These are phyloP conservation scores for Helianthus annuus DNA, from an alignment of 129 eudicot genomes.

Conservation along the genomic window DNA sequence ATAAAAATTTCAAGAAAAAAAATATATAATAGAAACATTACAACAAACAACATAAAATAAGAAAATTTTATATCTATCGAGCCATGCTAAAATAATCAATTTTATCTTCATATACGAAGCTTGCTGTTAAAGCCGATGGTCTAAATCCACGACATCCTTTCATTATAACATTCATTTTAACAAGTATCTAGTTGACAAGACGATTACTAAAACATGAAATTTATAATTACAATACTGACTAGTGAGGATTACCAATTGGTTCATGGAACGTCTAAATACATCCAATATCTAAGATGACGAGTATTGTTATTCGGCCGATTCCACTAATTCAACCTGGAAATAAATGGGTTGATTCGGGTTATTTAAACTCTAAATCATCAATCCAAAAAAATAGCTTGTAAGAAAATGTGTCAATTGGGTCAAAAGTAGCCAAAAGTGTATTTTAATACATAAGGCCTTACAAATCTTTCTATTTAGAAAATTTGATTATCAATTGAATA, in stretches of 20 bases:
- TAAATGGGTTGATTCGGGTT: background rate
- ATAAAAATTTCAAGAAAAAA: too few species aligned
- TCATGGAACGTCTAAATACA: slow-evolving; percentile 83
- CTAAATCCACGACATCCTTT: slow-evolving; percentile 61
- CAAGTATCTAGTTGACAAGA: slow-evolving; percentile 12
- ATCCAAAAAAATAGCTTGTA: background rate
- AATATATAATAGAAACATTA: background rate
- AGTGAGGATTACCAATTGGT: slow-evolving; percentile 66
- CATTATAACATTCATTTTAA: slow-evolving; percentile 61
- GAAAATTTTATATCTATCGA: background rate
- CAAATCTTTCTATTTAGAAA: too few species aligned
- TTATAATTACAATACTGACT: background rate
- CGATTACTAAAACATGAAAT: slow-evolving; percentile 25
- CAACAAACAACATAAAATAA: background rate
- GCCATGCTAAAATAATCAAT: background rate
- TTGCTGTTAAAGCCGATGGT: slow-evolving; percentile 78
- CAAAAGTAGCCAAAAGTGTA: too few species aligned
- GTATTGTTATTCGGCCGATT: slow-evolving; percentile 58
- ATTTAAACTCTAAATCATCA: background rate
- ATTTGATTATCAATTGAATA: too few species aligned
- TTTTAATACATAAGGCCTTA: too few species aligned
- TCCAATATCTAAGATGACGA: slow-evolving; percentile 81
- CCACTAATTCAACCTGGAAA: slow-evolving; percentile 78
- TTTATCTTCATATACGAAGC: background rate
- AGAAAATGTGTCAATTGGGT: background rate